Percentiles rank a stretch among this genome's conserved stretches.
These are phyloP conservation scores for Prinsepia uniflora DNA, from an alignment of 306 rosid genomes.

Conservation along the genomic window DNA sequence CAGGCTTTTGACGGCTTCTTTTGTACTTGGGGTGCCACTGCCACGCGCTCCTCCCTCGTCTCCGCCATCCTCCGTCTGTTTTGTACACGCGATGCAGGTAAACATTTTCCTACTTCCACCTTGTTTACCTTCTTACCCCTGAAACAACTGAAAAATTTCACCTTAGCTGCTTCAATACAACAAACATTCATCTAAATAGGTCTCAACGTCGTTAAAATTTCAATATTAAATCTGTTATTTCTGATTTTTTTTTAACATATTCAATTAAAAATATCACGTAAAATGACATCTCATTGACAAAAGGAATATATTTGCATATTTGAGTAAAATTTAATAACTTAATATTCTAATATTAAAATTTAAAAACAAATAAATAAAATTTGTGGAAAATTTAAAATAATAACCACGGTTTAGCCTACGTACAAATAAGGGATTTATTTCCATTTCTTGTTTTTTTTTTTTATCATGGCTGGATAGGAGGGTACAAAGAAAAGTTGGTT, in stretches of 20 bases:
- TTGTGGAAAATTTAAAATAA: too few species aligned
- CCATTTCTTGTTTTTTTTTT: background rate
- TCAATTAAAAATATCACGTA: too few species aligned
- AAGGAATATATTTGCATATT: too few species aligned
- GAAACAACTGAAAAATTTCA: slow-evolving; percentile 23
- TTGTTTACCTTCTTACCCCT: slow-evolving; percentile 30
- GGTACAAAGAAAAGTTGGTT: slow-evolving; percentile 16
- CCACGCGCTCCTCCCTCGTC: slow-evolving; percentile 63
- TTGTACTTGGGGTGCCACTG: slow-evolving; percentile 86
- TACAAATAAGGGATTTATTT: too few species aligned
- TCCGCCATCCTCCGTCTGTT: slow-evolving; percentile 36
- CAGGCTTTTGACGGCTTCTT: slow-evolving; percentile 95
- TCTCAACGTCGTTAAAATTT: too few species aligned
- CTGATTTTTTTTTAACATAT: too few species aligned
- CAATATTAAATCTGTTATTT: too few species aligned
- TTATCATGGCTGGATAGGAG: background rate
- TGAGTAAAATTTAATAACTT: too few species aligned
- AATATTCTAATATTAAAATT: too few species aligned
- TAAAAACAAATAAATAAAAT: too few species aligned
- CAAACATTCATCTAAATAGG: background rate
- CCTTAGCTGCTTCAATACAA: background rate
- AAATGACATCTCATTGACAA: too few species aligned
- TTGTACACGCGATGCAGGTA: slow-evolving; percentile 90
- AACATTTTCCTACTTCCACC: slow-evolving; percentile 51
- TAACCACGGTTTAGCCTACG: too few species aligned